Evolutionary conservation across 2,329 filamentous ascomycete genomes (phyloP), one percentile per base, ranked within the genome.

Genomic region (Ophiocordyceps sinensis): DNA sequence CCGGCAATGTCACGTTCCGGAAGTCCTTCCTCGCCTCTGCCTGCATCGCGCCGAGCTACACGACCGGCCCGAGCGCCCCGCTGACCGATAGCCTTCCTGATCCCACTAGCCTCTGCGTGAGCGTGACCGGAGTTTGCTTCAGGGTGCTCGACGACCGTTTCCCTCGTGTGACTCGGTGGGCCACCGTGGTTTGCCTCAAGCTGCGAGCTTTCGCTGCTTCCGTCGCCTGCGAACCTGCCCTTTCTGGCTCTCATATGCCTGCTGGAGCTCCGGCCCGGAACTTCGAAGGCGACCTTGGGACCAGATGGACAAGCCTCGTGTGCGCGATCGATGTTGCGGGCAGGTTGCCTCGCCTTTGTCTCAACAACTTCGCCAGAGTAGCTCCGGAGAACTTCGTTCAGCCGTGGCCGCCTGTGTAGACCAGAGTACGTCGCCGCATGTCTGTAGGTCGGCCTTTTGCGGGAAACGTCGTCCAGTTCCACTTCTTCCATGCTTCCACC

Each of bases 351-450:
- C 11, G 35, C 39, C 17, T 41, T 43, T 23, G 47, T 36, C 8
- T 37, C 15, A 10, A 36, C 42, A 13, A 41, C 31, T 10, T 42
- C 41, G n/a, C 45, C 45, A 10, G 51, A 55, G 43, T 54, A 56
- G 13, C 44, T 51, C 38, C 58, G 46, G 7, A 57, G 37, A 23
- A 57, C 40, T 15, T 56, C 49, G 21, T 46, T 42, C 12, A 56
- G 39, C 10, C 50, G 49, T 13, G 54, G 56, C 13, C 51, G 47
- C 14, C 52, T 44, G 7, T 45, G 36, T 9, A 44, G 35, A 13
- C 42, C 45, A 12, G 52, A 43, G 37, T 50, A 54, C 2, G 55
- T 53, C n/a, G 50, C 48, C 17, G 54, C 49, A 48, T 57, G 52
- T 40, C 45, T 46, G 37, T 36, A 52, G 7, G 19, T 28, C 3